A percentile compares a stretch with the other conserved stretches of the same genome.
These are phyloP conservation scores for Leccinum fuscescens DNA, from an alignment of 1,284 basidiomycete species.

Conservation along the genomic window DNA sequence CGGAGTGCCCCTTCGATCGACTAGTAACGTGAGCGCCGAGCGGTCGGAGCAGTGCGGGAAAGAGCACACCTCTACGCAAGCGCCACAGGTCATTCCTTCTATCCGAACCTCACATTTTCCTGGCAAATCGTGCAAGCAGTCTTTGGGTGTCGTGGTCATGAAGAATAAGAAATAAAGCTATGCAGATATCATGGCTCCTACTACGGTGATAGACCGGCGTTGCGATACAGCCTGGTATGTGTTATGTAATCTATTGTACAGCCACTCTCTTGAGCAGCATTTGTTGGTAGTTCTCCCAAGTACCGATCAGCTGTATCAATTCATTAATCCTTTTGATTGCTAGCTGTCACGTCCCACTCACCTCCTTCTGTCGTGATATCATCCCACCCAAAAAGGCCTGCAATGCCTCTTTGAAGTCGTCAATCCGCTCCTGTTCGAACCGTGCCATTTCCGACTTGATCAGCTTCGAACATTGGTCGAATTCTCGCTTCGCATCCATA, in stretches of 20 bases:
- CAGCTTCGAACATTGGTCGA: conserved; percentile 82
- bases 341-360: conserved; percentile 33
- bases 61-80: conserved; percentile 72
- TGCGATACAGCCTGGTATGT: conserved; percentile 1
- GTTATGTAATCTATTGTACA: conserved; percentile 17
- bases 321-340: background rate
- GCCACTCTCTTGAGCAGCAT: conserved; percentile 48
- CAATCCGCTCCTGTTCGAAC: conserved; percentile 91
- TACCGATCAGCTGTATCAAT: conserved; percentile 53
- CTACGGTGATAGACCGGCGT: background rate
- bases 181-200: background rate
- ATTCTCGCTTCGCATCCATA: conserved; percentile 81
- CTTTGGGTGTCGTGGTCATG: conserved; percentile 12
- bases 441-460: conserved; percentile 91
- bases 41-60: background rate
- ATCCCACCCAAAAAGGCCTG: conserved; percentile 81
- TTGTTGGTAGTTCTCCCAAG: conserved; percentile 77
- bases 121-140: conserved; percentile 6
- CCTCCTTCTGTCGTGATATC: conserved; percentile 80
- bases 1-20: conserved; percentile 94
- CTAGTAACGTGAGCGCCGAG: conserved; percentile 37
- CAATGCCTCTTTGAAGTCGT: conserved; percentile 81
- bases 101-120: conserved; percentile 72
- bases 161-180: background rate
- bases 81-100: conserved; percentile 90